Evolutionary conservation across 371 early-diverging fungal species (phyloP).

Genomic region (Coemansia sp.): DNA sequence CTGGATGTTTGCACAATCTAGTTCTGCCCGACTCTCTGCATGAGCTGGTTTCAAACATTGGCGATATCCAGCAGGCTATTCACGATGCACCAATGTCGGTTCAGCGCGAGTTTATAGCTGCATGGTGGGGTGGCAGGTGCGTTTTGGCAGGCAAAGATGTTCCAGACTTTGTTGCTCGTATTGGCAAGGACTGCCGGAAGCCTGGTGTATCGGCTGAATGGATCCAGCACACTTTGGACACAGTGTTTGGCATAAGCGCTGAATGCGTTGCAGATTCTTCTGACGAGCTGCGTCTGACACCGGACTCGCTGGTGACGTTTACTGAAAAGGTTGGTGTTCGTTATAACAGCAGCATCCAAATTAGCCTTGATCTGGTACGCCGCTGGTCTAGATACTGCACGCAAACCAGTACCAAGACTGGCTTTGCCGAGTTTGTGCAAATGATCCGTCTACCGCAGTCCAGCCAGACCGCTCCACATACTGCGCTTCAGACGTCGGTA

Average conservation of each 20-base stretch:
- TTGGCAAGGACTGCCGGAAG: background rate
- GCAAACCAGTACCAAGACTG: background rate
- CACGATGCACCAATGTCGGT: constrained; percentile 29
- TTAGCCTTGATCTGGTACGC: constrained; percentile 18
- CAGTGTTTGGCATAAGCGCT: constrained; percentile 7
- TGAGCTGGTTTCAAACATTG: background rate
- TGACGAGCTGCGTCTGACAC: constrained; percentile 9
- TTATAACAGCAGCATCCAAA: constrained; percentile 14
- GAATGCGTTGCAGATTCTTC: background rate
- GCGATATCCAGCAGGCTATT: background rate
- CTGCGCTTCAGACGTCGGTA: constrained; percentile 14
- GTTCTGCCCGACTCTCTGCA: constrained; percentile 11
- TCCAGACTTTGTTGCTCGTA: background rate
- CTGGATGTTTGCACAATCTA: background rate
- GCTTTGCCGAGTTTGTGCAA: constrained; percentile 15
- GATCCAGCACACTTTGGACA: constrained; percentile 2
- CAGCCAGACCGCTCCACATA: background rate
- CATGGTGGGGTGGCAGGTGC: constrained; percentile 41
- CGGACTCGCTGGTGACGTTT: constrained; percentile 10
- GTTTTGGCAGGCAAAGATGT: no score
- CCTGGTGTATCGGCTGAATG: background rate
- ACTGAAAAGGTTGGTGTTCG: constrained; percentile 39
- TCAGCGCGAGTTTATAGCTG: constrained; percentile 48
- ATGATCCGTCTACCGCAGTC: constrained; percentile 6
- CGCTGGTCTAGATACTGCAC: constrained; percentile 34